Percentiles rank a stretch among this genome's conserved stretches.
phyloP scores from a whole-genome alignment of 2,329 filamentous ascomycete genomes.

The Blastomyces silverae region DNA sequence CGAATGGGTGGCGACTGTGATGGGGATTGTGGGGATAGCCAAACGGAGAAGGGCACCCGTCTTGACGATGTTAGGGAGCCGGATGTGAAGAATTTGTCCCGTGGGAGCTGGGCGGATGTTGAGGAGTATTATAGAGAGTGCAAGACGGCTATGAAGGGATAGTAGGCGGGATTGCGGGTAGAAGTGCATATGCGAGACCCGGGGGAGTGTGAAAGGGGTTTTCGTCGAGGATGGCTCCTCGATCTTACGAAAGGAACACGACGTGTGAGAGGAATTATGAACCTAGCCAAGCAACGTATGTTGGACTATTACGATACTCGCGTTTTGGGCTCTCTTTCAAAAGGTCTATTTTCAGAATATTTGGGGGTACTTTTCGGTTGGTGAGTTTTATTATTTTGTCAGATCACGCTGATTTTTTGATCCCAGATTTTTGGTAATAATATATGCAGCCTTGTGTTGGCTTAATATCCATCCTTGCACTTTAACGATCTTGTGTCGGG shows the following conservation, averaged over 20 bases:
- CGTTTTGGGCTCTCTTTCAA: not conserved
- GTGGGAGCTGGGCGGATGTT: constrained; percentile 29
- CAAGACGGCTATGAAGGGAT: constrained; percentile 19
- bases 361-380: not conserved
- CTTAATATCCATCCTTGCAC: not conserved
- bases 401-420: not conserved
- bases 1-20: not conserved
- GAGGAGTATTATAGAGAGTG: constrained; percentile 36
- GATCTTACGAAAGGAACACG: too few relatives aligned
- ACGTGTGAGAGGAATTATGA: not conserved
- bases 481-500: not conserved
- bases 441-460: not conserved
- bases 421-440: not conserved
- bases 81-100: constrained; percentile 24
- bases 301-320: not conserved
- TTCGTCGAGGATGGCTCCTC: not conserved
- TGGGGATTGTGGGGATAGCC: not conserved
- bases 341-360: not conserved
- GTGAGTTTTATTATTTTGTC: not conserved
- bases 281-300: not conserved
- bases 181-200: not conserved
- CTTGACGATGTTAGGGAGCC: constrained; percentile 22
- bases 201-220: constrained; percentile 26
- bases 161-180: constrained; percentile 17
- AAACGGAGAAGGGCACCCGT: not conserved